Evolutionary conservation across 148 eudicot species (phyloP).

Genomic region (Chenopodium formosanum): DNA sequence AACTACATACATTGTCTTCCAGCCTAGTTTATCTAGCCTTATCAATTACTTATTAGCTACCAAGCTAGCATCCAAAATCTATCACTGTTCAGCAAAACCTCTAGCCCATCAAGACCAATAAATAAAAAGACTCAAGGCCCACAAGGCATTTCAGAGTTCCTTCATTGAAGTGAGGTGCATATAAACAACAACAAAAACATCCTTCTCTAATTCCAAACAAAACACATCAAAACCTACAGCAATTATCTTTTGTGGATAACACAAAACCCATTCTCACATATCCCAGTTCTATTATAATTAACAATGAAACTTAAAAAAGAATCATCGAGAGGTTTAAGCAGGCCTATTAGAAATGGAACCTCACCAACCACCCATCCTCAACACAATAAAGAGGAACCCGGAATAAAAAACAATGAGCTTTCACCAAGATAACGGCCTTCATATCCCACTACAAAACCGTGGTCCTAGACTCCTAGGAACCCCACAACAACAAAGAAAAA

Average conservation of each 20-base stretch:
- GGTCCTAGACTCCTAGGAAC: background rate
- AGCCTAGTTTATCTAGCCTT: background rate
- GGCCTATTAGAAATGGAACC: background rate
- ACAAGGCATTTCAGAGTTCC: no score
- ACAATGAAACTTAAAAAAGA: no score
- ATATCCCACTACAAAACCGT: background rate
- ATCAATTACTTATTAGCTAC: background rate
- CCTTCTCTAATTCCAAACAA: no score
- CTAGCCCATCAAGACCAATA: no score
- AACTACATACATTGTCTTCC: background rate
- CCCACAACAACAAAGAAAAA: background rate
- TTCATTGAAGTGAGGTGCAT: no score
- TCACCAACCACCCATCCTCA: background rate
- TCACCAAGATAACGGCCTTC: background rate
- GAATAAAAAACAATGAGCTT: background rate
- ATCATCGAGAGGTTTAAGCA: background rate
- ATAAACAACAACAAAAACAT: no score
- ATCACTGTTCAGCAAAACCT: background rate
- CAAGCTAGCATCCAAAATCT: background rate
- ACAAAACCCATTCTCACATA: background rate
- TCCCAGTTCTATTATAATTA: background rate
- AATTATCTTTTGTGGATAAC: background rate
- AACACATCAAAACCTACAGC: background rate
- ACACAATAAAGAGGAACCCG: background rate
- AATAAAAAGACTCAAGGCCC: no score